phyloP scores from a whole-genome alignment of 305 asterid genomes.

The Plantago lanceolata region DNA sequence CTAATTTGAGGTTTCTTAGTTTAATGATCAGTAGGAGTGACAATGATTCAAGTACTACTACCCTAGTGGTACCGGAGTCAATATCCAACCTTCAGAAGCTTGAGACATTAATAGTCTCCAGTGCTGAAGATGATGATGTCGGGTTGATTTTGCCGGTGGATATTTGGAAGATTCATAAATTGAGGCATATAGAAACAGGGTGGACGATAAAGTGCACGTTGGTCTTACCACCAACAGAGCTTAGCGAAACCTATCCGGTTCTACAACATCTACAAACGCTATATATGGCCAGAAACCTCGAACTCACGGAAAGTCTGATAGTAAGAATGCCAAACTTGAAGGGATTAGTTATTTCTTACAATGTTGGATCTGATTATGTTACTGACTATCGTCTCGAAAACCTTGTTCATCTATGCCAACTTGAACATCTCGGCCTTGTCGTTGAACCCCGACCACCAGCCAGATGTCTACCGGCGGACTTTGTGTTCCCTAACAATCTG shows the following conservation, averaged over 20 bases:
- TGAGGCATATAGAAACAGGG: slow-evolving; percentile 17
- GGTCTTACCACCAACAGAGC: too few species aligned
- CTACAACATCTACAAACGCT: slow-evolving; percentile 13
- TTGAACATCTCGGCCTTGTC: background rate
- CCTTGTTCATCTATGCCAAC: slow-evolving; percentile 13
- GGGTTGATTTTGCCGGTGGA: background rate
- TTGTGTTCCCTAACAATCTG: slow-evolving; percentile 13
- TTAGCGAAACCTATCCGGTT: background rate
- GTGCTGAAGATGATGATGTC: background rate
- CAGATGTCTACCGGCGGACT: background rate
- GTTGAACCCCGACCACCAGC: background rate
- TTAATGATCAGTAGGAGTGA: background rate
- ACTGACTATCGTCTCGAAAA: too few species aligned
- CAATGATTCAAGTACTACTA: too few species aligned
- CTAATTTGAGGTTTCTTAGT: slow-evolving; percentile 24
- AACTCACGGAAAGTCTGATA: background rate
- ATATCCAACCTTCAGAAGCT: too few species aligned
- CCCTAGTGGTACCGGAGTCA: too few species aligned
- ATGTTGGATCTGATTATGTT: too few species aligned
- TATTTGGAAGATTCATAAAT: slow-evolving; percentile 5
- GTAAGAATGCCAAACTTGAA: slow-evolving; percentile 4
- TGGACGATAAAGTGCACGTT: too few species aligned
- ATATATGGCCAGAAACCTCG: background rate
- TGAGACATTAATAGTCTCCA: background rate
- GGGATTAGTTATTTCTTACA: too few species aligned